phyloP scores from a whole-genome alignment of 805 yeast species.

The Torulaspora maleeae region DNA sequence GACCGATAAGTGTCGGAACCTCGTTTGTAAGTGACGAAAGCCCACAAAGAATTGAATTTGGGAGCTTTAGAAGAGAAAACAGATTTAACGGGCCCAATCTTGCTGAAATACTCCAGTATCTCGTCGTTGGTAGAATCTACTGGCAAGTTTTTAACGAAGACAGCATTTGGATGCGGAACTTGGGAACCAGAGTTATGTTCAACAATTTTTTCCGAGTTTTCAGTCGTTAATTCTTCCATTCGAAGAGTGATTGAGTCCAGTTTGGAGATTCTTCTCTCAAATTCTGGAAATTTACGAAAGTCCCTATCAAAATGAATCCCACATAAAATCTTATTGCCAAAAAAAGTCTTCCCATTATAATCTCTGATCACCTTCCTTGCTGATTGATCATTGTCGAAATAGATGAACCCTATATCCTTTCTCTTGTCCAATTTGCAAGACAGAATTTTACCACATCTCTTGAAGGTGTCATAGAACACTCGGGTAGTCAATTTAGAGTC shows the following conservation, averaged over 20 bases:
- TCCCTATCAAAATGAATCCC: slow-evolving; percentile 41
- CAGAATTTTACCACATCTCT: slow-evolving; percentile 42
- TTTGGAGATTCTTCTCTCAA: slow-evolving; percentile 27
- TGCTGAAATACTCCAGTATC: slow-evolving; percentile 29
- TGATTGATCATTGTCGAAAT: slow-evolving; percentile 33
- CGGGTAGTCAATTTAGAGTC: slow-evolving; percentile 38
- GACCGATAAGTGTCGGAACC: slow-evolving; percentile 36
- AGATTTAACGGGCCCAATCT: slow-evolving; percentile 35
- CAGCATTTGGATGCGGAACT: slow-evolving; percentile 32
- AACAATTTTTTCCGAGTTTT: slow-evolving; percentile 4
- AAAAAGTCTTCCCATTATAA: slow-evolving; percentile 29
- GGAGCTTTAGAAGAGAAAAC: slow-evolving; percentile 32
- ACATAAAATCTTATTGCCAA: slow-evolving; percentile 36
- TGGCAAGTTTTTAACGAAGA: slow-evolving; percentile 37
- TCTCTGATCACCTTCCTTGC: slow-evolving; percentile 37
- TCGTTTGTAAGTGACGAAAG: slow-evolving; percentile 42
- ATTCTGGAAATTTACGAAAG: slow-evolving; percentile 33
- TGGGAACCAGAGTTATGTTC: slow-evolving; percentile 6
- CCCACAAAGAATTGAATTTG: slow-evolving; percentile 32
- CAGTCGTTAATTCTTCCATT: slow-evolving; percentile 18
- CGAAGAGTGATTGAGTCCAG: slow-evolving; percentile 27
- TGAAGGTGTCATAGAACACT: slow-evolving; percentile 47
- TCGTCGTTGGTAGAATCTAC: slow-evolving; percentile 29
- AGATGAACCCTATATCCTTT: slow-evolving; percentile 41
- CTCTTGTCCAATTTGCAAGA: slow-evolving; percentile 40